phyloP scores from a whole-genome alignment of 106 monocot genomes.

The Phalaenopsis equestris region DNA sequence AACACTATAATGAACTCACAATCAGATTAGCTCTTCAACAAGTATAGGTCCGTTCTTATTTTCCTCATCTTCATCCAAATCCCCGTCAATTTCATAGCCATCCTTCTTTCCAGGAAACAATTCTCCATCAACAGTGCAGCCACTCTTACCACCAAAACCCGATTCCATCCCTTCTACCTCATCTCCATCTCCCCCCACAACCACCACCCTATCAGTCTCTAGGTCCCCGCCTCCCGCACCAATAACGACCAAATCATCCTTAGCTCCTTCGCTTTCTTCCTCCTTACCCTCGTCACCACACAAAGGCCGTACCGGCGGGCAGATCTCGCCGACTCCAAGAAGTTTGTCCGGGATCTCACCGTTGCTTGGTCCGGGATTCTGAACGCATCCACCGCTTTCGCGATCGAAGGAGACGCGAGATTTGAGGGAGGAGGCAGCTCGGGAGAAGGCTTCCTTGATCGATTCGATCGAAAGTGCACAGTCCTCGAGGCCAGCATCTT shows the following conservation, averaged over 20 bases:
- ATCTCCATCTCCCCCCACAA: conserved; percentile 9
- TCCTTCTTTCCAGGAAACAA: conserved; percentile 3
- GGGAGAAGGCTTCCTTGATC: conserved; percentile 84
- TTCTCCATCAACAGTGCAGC: neutral
- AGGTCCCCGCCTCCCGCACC: neutral
- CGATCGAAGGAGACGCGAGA: conserved; percentile 11
- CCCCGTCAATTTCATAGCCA: neutral
- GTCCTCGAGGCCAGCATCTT: conserved; percentile 91
- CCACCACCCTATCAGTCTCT: conserved; percentile 9
- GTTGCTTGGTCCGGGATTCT: conserved; percentile 27
- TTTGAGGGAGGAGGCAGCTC: conserved; percentile 40
- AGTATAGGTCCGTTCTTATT: conserved; percentile 15
- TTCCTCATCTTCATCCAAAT: neutral
- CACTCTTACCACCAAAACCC: conserved; percentile 9
- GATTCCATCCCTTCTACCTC: neutral
- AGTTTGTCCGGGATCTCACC: conserved; percentile 23
- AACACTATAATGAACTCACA: neutral
- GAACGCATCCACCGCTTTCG: conserved; percentile 21
- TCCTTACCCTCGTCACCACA: conserved; percentile 3
- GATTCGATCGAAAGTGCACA: conserved; percentile 73
- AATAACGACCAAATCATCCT: conserved; percentile 12
- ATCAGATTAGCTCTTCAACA: conserved; percentile 25
- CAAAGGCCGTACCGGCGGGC: neutral
- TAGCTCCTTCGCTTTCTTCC: neutral
- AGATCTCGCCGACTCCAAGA: neutral